Evolutionary conservation across 257 asterid genomes (phyloP).

Genomic region (Solanum bulbocastanum): DNA sequence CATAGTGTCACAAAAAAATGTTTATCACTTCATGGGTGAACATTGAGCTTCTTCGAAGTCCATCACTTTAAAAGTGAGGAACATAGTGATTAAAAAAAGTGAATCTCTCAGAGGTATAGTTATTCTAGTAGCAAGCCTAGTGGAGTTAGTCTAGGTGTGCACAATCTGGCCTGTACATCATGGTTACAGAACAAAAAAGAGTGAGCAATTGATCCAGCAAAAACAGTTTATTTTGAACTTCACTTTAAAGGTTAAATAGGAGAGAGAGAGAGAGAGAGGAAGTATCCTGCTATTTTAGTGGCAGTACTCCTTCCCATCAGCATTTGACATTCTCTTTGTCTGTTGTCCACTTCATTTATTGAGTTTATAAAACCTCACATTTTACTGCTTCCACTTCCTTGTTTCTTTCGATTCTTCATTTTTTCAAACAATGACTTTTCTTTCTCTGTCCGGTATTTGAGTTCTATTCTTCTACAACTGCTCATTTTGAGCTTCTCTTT

Average conservation of each 20-base stretch:
- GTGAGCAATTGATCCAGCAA: background rate
- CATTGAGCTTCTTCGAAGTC: background rate
- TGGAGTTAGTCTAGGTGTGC: background rate
- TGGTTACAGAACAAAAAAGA: background rate
- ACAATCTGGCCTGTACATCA: background rate
- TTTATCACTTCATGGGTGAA: background rate
- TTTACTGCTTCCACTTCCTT: background rate
- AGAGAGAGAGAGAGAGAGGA: background rate
- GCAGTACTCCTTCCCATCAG: background rate
- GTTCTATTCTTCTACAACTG: background rate
- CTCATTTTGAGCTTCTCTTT: background rate
- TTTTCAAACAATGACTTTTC: too few species aligned
- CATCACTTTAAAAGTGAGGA: background rate
- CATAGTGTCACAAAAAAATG: too few species aligned
- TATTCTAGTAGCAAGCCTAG: background rate
- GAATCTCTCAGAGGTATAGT: background rate
- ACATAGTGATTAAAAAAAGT: background rate
- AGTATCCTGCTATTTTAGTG: background rate
- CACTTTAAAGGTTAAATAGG: background rate
- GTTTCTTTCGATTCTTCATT: background rate
- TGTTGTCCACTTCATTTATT: background rate
- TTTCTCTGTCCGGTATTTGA: background rate
- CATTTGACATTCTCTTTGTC: background rate
- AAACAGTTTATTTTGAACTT: background rate
- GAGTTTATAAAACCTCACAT: background rate